These are phyloP conservation scores for Rosa lucieae DNA, from an alignment of 306 rosid genomes.

Conservation along the genomic window DNA sequence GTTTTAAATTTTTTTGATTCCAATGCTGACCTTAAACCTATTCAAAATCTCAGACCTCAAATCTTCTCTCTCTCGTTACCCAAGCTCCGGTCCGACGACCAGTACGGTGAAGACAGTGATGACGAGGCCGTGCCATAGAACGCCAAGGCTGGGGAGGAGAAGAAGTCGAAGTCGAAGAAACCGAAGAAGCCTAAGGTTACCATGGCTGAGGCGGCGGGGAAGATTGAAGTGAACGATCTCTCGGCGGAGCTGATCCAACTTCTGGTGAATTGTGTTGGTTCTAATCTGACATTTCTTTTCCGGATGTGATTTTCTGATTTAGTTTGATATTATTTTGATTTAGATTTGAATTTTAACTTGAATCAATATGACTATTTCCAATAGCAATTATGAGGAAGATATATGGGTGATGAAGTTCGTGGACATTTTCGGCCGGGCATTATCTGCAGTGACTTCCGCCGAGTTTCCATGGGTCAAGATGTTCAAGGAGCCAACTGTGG, in stretches of 20 bases:
- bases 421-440: constrained; percentile 83
- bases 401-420: constrained; percentile 85
- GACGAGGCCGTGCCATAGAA: too few species aligned
- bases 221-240: constrained; percentile 70
- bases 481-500: constrained; percentile 16
- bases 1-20: too few species aligned
- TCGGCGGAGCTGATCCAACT: constrained; percentile 58
- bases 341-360: neutral
- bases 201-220: constrained; percentile 80
- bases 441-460: constrained; percentile 67
- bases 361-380: neutral
- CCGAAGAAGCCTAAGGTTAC: constrained; percentile 89
- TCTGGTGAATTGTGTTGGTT: constrained; percentile 43
- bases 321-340: constrained; percentile 39
- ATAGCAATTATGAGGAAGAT: constrained; percentile 53
- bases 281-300: constrained; percentile 26
- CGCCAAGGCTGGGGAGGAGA: too few species aligned
- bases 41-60: too few species aligned
- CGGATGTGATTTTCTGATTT: constrained; percentile 16
- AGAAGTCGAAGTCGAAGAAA: neutral
- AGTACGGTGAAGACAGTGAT: too few species aligned
- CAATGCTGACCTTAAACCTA: too few species aligned
- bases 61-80: too few species aligned
- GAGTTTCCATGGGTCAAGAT: constrained; percentile 94
- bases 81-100: too few species aligned